phyloP scores from a whole-genome alignment of 2,329 filamentous ascomycete genomes.

The Fusarium buxicola region DNA sequence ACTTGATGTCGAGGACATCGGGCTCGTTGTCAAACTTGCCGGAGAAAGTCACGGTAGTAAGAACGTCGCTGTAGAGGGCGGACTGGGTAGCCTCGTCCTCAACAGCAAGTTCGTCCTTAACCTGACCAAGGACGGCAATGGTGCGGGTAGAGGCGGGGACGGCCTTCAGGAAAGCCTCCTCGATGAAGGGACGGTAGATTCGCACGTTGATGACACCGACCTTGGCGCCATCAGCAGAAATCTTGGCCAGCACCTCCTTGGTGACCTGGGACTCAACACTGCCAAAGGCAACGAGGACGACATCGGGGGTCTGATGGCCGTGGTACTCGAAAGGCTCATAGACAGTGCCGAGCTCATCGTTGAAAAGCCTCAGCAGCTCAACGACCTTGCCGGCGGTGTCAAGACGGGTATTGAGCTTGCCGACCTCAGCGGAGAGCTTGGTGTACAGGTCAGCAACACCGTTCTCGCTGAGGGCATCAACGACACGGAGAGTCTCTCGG shows the following conservation, averaged over 20 bases:
- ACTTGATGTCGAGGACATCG: slow-evolving; percentile 86
- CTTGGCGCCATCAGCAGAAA: slow-evolving; percentile 79
- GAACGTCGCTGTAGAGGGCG: slow-evolving; percentile 89
- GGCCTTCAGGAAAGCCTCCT: slow-evolving; percentile 89
- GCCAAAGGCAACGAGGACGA: slow-evolving; percentile 91
- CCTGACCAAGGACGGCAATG: slow-evolving; percentile 90
- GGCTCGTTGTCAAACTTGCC: slow-evolving; percentile 72
- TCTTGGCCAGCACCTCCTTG: slow-evolving; percentile 79
- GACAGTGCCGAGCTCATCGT: slow-evolving; percentile 91
- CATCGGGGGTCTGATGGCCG: slow-evolving; percentile 82
- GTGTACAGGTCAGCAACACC: slow-evolving; percentile 77
- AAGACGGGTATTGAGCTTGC: slow-evolving; percentile 74
- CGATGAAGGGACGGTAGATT: slow-evolving; percentile 93
- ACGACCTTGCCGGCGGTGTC: slow-evolving; percentile 79
- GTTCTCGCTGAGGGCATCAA: slow-evolving; percentile 81
- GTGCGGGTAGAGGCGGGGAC: slow-evolving; percentile 81
- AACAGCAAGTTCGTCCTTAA: slow-evolving; percentile 77
- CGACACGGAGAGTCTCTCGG: slow-evolving; percentile 82
- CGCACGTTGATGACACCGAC: slow-evolving; percentile 92
- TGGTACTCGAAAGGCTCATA: slow-evolving; percentile 96
- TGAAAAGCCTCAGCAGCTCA: slow-evolving; percentile 79
- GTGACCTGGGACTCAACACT: slow-evolving; percentile 90
- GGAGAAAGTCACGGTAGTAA: slow-evolving; percentile 86
- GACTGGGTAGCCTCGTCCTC: slow-evolving; percentile 82
- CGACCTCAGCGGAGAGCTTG: slow-evolving; percentile 70